These are phyloP conservation scores for Pachyrhizus erosus DNA, from an alignment of 306 rosid genomes.

Conservation along the genomic window DNA sequence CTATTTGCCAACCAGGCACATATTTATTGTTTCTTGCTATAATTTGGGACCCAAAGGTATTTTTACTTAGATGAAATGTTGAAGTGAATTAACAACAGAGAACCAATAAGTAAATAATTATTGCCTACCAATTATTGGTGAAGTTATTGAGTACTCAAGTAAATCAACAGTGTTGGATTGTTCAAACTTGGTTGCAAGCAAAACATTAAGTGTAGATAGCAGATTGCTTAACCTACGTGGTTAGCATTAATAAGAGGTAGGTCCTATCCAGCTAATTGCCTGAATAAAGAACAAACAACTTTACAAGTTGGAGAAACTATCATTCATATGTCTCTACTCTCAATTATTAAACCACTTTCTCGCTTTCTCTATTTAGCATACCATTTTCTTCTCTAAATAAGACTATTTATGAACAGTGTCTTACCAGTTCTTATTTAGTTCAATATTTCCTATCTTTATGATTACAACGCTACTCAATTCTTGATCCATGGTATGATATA, in stretches of 20 bases:
- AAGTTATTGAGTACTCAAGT: neutral
- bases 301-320: conserved; percentile 38
- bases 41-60: neutral
- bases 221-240: conserved; percentile 30
- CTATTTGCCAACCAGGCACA: neutral
- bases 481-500: too few relatives aligned
- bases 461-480: too few relatives aligned
- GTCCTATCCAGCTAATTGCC: conserved; percentile 58
- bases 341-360: conserved; percentile 19
- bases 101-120: neutral
- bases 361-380: conserved; percentile 26
- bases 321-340: conserved; percentile 37
- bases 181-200: conserved; percentile 5
- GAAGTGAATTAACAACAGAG: neutral
- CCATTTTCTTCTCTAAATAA: neutral
- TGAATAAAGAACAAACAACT: conserved; percentile 38
- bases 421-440: neutral
- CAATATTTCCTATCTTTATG: neutral
- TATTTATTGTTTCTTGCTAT: neutral
- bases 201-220: neutral
- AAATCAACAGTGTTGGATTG: neutral
- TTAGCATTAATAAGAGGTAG: conserved; percentile 49
- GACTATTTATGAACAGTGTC: neutral
- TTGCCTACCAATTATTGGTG: neutral
- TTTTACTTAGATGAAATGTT: neutral